These are phyloP conservation scores for Vicia villosa DNA, from an alignment of 306 rosid genomes.

Conservation along the genomic window DNA sequence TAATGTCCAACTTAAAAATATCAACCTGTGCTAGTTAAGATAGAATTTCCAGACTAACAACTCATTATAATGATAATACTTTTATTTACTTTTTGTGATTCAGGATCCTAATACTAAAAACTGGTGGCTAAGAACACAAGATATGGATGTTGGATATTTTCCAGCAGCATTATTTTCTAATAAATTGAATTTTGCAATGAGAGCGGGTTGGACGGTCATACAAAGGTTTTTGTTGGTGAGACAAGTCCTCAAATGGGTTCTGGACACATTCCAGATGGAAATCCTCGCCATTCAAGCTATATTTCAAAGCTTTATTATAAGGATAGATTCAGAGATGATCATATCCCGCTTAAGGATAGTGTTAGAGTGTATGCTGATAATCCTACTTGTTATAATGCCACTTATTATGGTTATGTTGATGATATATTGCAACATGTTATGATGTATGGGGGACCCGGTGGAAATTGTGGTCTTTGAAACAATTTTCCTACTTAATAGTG, in stretches of 20 bases:
- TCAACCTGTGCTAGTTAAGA: not conserved
- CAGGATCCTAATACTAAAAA: slow-evolving; percentile 8
- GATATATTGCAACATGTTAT: not conserved
- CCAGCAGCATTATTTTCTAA: slow-evolving; percentile 14
- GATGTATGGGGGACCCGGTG: slow-evolving; percentile 29
- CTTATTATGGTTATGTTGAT: slow-evolving; percentile 6
- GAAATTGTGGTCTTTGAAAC: slow-evolving; percentile 16
- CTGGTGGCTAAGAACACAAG: slow-evolving; percentile 11
- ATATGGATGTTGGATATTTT: not conserved
- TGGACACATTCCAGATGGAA: slow-evolving; percentile 17
- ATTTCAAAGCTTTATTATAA: not conserved
- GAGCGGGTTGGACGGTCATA: slow-evolving; percentile 20
- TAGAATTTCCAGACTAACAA: too few species aligned
- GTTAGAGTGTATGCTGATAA: not conserved
- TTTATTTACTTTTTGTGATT: not conserved
- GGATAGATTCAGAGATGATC: not conserved
- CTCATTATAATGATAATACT: too few species aligned
- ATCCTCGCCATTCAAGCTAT: not conserved
- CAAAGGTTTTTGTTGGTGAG: not conserved
- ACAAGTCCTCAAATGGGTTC: slow-evolving; percentile 27
- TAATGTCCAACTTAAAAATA: too few species aligned
- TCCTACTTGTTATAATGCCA: not conserved
- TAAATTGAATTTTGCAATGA: not conserved
- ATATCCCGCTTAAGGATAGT: not conserved
- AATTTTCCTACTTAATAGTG: too few species aligned